These are phyloP conservation scores for Flagelloscypha sp. DNA, from an alignment of 768 basidiomycete genomes.

Conservation along the genomic window DNA sequence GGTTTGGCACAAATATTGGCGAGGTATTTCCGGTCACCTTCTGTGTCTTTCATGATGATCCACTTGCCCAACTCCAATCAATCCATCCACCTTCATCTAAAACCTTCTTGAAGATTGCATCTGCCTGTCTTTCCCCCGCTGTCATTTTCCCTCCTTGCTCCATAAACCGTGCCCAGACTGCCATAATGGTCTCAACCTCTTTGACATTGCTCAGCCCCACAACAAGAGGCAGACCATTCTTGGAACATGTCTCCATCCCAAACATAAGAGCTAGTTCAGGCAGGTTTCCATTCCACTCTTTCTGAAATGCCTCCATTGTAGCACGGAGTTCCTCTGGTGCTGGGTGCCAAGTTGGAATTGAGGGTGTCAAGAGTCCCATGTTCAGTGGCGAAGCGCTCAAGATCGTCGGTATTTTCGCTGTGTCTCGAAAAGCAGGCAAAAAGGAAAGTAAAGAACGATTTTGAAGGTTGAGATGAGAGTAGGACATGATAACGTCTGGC, in stretches of 20 bases:
- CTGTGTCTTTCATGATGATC: too few relatives aligned
- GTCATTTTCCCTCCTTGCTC: too few relatives aligned
- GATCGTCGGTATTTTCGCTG: slow-evolving; percentile 62
- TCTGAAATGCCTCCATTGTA: slow-evolving; percentile 26
- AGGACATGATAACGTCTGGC: slow-evolving; percentile 69
- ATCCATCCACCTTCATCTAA: too few relatives aligned
- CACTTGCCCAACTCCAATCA: too few relatives aligned
- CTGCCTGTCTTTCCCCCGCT: too few relatives aligned
- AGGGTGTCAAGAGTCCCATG: slow-evolving; percentile 68
- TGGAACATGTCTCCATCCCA: slow-evolving; percentile 43
- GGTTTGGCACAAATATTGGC: too few relatives aligned
- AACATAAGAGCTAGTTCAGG: slow-evolving; percentile 69
- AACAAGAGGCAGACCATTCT: slow-evolving; percentile 50
- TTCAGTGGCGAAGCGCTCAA: slow-evolving; percentile 75
- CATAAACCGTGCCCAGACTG: too few relatives aligned
- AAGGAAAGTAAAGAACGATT: slow-evolving; percentile 54
- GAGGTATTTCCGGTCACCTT: too few relatives aligned
- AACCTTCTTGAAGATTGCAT: too few relatives aligned
- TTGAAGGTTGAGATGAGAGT: slow-evolving; percentile 74
- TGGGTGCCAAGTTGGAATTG: slow-evolving; percentile 69
- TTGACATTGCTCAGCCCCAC: slow-evolving; percentile 59
- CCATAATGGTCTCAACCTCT: too few relatives aligned
- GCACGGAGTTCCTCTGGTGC: slow-evolving; percentile 48
- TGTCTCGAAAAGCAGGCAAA: slow-evolving; percentile 44
- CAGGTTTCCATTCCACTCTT: slow-evolving; percentile 38